Conservation (phyloP, 169 alveolate species). For the Plasmodium adleri region DNA sequence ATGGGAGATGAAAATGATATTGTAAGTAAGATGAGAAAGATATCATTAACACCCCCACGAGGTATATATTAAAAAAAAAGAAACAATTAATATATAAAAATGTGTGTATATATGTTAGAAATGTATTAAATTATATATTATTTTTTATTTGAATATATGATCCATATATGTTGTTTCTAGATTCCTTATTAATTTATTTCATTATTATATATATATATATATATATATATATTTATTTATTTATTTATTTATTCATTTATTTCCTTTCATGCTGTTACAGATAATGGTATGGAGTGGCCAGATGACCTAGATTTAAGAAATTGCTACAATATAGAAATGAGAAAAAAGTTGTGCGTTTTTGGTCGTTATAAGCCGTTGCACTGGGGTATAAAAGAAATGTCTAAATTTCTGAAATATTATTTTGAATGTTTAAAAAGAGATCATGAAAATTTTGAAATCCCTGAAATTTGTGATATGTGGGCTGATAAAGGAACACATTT, state of each 20-base stretch:
- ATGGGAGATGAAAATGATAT: conserved; percentile 19
- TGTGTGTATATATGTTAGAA: too few relatives aligned
- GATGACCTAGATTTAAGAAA: conserved; percentile 27
- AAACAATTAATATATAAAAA: neutral
- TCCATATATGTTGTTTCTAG: too few relatives aligned
- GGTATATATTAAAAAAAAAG: conserved; percentile 22
- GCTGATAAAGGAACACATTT: conserved; percentile 73
- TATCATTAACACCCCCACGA: conserved; percentile 56
- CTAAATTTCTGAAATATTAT: conserved; percentile 33
- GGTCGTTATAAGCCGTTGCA: conserved; percentile 66
- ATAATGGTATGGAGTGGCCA: conserved; percentile 71
- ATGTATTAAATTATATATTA: too few relatives aligned
- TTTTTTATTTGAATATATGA: too few relatives aligned
- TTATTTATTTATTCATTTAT: neutral
- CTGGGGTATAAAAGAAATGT: conserved; percentile 66
- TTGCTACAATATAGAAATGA: conserved; percentile 34
- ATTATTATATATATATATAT: too few relatives aligned
- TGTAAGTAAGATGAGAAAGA: conserved; percentile 30
- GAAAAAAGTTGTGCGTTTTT: conserved; percentile 48
- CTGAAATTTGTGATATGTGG: conserved; percentile 66
- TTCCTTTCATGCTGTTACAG: neutral
- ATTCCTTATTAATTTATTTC: too few relatives aligned
- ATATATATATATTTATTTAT: neutral
- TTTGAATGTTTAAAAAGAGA: conserved; percentile 58
- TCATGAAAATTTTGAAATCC: conserved; percentile 54